Evolutionary conservation across 768 basidiomycete genomes (phyloP), one percentile per base, ranked within the genome.

Genomic region (Mycena alexandri): DNA sequence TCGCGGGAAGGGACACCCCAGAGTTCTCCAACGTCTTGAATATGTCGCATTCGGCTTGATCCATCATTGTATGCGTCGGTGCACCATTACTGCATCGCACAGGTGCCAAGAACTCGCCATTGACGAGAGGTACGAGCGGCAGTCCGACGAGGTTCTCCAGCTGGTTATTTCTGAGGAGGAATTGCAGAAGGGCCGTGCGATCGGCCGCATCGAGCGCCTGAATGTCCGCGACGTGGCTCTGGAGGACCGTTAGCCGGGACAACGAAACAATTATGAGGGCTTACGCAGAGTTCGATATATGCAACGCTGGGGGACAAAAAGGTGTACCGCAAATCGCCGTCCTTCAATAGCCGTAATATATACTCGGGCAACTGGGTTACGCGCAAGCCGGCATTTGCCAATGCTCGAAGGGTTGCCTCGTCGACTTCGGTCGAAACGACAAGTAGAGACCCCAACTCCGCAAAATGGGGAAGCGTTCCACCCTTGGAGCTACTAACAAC

Each of bases 311-410:
- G 84, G 3, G 76, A 73, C 3, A 76, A 68, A 17, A 67, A 58
- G 7, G 60, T 67, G 29, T 65, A 52, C n/a, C n/a, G 24, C 22
- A 59, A 19, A 24, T 46, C 25, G 36, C 42, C 21, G 12, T 69
- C 59, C 24, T 41, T 62, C 56, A 70, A 34, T 9, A 82, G 54
- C 17, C 79, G 61, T 3, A 77, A 69, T 19, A 85, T 75, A 56
- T 81, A 76, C 3, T 25, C 43, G 0, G 84, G 84, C 0, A 81
- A 80, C n/a, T 75, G 74, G 2, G 78, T 79, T 21, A 85, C 72
- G 5, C 70, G 63, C 24, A 85, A 47, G 7, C 81, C 82, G 48
- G 78, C 75, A 5, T 62, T 61, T 0, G 77, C 74, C n/a, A 84
- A 68, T 7, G 78, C 75, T 21, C 61, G 51, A 0, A 84, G 69